Conservation (phyloP, 1,284 basidiomycete species). For the Ustilago shanxiensis region DNA sequence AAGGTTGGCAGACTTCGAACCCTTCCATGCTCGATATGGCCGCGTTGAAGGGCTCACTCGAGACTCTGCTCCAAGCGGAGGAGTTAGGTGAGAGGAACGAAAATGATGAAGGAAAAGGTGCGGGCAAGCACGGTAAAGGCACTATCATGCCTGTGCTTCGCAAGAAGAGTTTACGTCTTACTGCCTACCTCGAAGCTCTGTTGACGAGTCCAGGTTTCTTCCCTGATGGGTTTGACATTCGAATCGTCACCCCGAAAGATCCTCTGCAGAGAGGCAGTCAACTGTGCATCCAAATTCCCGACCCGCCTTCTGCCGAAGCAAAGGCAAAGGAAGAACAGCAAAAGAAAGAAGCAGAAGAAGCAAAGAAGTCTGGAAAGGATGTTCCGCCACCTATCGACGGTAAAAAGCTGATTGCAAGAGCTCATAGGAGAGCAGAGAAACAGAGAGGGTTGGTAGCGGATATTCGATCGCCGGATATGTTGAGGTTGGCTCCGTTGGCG, state of each 20-base stretch:
- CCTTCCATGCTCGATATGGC: slow-evolving; percentile 82
- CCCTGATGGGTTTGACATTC: slow-evolving; percentile 47
- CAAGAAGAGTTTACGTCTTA: slow-evolving; percentile 56
- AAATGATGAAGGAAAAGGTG: slow-evolving; percentile 8
- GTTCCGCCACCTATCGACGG: slow-evolving; percentile 58
- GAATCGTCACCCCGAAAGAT: slow-evolving; percentile 60
- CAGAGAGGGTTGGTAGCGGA: slow-evolving; percentile 60
- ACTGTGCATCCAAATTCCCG: slow-evolving; percentile 61
- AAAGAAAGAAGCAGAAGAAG: slow-evolving; percentile 4
- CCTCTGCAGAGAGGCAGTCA: slow-evolving; percentile 61
- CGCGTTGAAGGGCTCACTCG: slow-evolving; percentile 60
- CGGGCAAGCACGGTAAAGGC: slow-evolving; percentile 49
- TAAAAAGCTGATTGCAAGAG: slow-evolving; percentile 53
- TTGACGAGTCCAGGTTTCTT: slow-evolving; percentile 56
- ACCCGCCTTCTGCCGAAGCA: slow-evolving; percentile 9
- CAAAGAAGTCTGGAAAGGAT: slow-evolving; percentile 23
- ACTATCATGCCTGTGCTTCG: slow-evolving; percentile 62
- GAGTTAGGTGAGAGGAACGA: slow-evolving; percentile 23
- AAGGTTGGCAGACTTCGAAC: slow-evolving; percentile 95
- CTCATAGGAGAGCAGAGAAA: slow-evolving; percentile 56
- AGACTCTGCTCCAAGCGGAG: slow-evolving; percentile 52
- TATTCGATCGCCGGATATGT: slow-evolving; percentile 63
- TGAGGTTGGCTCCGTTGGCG: slow-evolving; percentile 65
- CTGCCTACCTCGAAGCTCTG: slow-evolving; percentile 61
- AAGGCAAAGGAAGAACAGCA: slow-evolving; percentile 3